phyloP scores from a whole-genome alignment of 1,284 basidiomycete species.

The Heterobasidion irregulare region DNA sequence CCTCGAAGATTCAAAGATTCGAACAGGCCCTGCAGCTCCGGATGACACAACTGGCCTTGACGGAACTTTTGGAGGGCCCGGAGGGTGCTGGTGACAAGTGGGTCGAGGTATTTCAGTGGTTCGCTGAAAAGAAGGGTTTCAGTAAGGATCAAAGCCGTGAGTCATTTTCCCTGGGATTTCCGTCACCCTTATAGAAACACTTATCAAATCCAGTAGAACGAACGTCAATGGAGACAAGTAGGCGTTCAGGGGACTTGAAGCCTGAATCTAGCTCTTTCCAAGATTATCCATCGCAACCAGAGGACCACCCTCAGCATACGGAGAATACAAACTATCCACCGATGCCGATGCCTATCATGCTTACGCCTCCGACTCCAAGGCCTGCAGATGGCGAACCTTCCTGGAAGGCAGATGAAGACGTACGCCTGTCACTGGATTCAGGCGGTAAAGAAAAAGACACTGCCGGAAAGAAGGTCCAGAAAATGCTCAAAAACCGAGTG shows the following conservation, averaged over 20 bases:
- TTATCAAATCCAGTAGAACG: constrained; percentile 1
- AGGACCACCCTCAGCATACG: neutral
- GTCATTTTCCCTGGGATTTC: constrained; percentile 6
- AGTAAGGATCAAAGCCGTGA: constrained; percentile 29
- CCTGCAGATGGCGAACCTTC: constrained; percentile 3
- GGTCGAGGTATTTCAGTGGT: constrained; percentile 85
- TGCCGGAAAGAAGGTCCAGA: constrained; percentile 61
- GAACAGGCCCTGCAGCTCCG: constrained; percentile 80
- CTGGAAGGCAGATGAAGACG: neutral
- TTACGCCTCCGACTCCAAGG: constrained; percentile 38
- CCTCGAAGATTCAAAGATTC: constrained; percentile 56
- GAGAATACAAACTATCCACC: neutral
- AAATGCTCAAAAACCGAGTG: constrained; percentile 64
- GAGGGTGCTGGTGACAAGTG: constrained; percentile 81
- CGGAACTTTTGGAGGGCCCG: constrained; percentile 81
- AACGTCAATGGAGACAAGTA: constrained; percentile 10
- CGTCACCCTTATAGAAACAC: neutral
- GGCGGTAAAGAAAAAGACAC: constrained; percentile 16
- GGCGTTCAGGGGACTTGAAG: constrained; percentile 3
- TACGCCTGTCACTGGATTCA: neutral
- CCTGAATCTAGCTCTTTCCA: neutral
- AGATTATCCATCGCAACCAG: neutral
- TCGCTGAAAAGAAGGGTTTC: constrained; percentile 49
- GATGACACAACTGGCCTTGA: constrained; percentile 79
- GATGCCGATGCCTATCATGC: constrained; percentile 28